A percentile compares a stretch with the other conserved stretches of the same genome.
phyloP scores from a whole-genome alignment of 2,329 filamentous ascomycete genomes.

The Berkeleyomyces basicola region DNA sequence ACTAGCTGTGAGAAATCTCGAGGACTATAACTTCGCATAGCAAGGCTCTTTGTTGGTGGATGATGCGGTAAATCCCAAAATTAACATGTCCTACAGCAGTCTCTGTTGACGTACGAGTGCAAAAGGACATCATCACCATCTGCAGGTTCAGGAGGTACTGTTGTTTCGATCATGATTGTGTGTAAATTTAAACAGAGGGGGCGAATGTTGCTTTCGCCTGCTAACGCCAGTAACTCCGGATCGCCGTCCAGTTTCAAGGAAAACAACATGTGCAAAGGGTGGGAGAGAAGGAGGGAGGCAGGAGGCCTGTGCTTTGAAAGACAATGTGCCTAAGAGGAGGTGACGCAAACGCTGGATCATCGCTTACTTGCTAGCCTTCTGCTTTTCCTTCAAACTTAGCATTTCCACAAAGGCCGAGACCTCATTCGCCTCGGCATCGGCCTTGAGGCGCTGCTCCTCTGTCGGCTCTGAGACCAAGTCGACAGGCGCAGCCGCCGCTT shows the following conservation, averaged over 20 bases:
- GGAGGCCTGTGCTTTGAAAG: no score
- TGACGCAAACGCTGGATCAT: background rate
- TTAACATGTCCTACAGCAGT: no score
- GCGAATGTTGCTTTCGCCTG: background rate
- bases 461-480: constrained; percentile 15
- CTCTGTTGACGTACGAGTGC: background rate
- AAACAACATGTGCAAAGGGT: background rate
- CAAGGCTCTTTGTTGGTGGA: no score
- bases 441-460: constrained; percentile 7
- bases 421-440: constrained; percentile 28
- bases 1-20: no score
- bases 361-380: background rate
- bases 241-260: background rate
- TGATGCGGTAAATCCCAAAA: no score
- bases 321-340: no score
- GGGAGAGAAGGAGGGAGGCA: no score
- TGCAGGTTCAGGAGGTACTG: background rate
- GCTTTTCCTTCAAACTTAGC: constrained; percentile 11
- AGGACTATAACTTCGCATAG: no score
- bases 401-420: constrained; percentile 8
- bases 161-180: background rate
- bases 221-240: background rate
- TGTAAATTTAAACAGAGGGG: background rate
- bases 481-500: constrained; percentile 21
- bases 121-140: background rate